phyloP scores from a whole-genome alignment of 345 rosid species.

The Hypericum androsaemum region DNA sequence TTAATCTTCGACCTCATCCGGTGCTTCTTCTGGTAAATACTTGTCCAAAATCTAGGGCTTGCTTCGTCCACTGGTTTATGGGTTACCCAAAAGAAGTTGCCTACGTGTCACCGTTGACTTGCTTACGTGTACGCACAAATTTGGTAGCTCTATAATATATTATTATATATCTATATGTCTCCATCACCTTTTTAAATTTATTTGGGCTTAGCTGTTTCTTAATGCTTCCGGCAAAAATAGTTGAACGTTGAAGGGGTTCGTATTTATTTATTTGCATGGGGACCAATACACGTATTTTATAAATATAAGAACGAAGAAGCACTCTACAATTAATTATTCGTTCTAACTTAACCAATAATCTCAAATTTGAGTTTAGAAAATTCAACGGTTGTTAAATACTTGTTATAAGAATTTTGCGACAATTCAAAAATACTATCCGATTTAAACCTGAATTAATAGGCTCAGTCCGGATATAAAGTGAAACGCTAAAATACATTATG shows the following conservation, averaged over 20 bases:
- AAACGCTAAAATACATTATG: too few species aligned
- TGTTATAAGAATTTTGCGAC: too few species aligned
- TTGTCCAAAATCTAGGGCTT: slow-evolving; percentile 21
- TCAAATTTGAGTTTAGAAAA: too few species aligned
- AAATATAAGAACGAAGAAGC: too few species aligned
- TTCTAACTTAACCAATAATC: too few species aligned
- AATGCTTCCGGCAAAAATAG: slow-evolving; percentile 14
- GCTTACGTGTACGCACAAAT: not conserved
- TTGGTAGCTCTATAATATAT: slow-evolving; percentile 2
- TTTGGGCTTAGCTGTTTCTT: too few species aligned
- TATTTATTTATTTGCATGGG: not conserved
- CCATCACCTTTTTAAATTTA: too few species aligned
- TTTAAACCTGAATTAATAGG: too few species aligned
- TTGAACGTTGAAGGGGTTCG: slow-evolving; percentile 4
- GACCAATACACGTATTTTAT: not conserved
- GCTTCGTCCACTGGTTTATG: slow-evolving; percentile 17
- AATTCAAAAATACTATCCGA: too few species aligned
- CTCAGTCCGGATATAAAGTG: too few species aligned
- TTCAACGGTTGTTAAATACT: too few species aligned
- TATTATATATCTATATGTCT: not conserved
- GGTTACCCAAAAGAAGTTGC: slow-evolving; percentile 19
- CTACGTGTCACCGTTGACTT: slow-evolving; percentile 22
- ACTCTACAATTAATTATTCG: too few species aligned
- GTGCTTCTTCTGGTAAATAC: slow-evolving; percentile 16
- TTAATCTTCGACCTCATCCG: slow-evolving; percentile 5